phyloP scores from a whole-genome alignment of 2,329 filamentous ascomycete species.

The Pestalotiopsis sp. region DNA sequence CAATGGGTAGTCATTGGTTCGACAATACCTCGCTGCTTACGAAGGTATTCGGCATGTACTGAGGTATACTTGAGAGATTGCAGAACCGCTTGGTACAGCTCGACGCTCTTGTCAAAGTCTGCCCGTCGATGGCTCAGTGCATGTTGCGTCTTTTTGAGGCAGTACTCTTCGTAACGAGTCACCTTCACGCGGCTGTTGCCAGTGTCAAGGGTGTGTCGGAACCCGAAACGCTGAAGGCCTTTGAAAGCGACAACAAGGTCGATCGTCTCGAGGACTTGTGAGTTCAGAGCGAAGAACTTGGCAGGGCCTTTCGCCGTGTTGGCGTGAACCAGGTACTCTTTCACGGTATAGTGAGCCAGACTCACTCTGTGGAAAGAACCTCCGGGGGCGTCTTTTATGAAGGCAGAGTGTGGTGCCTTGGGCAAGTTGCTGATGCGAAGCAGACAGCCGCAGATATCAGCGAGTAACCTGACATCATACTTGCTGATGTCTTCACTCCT shows the following conservation, averaged over 20 bases:
- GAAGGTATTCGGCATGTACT: conserved; percentile 13
- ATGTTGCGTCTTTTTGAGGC: conserved; percentile 18
- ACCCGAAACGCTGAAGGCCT: conserved; percentile 16
- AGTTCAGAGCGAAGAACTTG: conserved; percentile 24
- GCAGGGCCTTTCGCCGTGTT: conserved; percentile 18
- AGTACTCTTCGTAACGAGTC: conserved; percentile 22
- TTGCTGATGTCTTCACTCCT: conserved; percentile 17
- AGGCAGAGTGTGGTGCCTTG: conserved; percentile 5
- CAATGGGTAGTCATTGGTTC: conserved; percentile 7
- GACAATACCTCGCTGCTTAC: not conserved
- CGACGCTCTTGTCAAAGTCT: conserved; percentile 9
- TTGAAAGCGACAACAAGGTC: conserved; percentile 22
- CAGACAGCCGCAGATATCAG: conserved; percentile 25
- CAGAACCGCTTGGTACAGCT: conserved; percentile 15
- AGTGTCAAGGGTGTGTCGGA: not conserved
- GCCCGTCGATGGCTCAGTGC: conserved; percentile 11
- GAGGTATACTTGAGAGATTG: conserved; percentile 15
- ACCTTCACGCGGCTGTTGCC: not conserved
- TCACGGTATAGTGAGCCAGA: conserved; percentile 30
- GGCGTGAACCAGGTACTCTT: conserved; percentile 26
- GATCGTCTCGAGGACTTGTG: conserved; percentile 13
- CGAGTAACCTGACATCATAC: conserved; percentile 20
- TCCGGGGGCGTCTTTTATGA: not conserved
- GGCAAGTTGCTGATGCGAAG: conserved; percentile 21
- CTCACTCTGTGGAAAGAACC: conserved; percentile 14